phyloP scores from a whole-genome alignment of 495 filamentous ascomycete species.

The Penicillium odoratum region DNA sequence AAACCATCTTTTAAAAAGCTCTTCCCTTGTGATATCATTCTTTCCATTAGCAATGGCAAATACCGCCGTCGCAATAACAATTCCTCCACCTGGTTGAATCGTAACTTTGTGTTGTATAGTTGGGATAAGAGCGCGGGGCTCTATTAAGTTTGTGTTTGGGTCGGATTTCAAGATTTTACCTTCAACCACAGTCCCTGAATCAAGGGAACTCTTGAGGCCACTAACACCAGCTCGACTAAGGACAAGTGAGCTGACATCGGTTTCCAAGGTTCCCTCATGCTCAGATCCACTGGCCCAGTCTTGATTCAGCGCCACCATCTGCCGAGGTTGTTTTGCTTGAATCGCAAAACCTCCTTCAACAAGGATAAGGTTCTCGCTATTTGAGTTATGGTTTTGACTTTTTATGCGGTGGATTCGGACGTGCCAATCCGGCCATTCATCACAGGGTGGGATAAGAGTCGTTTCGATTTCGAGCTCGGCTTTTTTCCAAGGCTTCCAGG shows the following conservation, averaged over 20 bases:
- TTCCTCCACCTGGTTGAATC: background rate
- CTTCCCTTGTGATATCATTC: background rate
- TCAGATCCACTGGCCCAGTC: background rate
- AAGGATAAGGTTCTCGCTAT: background rate
- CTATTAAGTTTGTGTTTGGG: slow-evolving; percentile 21
- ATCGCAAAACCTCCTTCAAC: slow-evolving; percentile 24
- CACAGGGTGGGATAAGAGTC: slow-evolving; percentile 9
- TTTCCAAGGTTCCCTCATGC: slow-evolving; percentile 1
- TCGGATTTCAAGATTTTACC: slow-evolving; percentile 12
- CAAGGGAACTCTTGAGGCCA: slow-evolving; percentile 9
- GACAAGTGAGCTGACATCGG: slow-evolving; percentile 6
- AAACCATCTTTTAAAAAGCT: background rate
- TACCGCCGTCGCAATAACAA: background rate
- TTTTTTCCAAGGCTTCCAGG: slow-evolving; percentile 18
- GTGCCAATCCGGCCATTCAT: slow-evolving; percentile 19
- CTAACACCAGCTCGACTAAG: slow-evolving; percentile 8
- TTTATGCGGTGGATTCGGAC: slow-evolving; percentile 12
- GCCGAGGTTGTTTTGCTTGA: slow-evolving; percentile 5
- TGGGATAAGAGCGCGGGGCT: slow-evolving; percentile 7
- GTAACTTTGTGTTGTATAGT: background rate
- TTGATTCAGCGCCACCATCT: background rate
- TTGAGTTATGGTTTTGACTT: background rate
- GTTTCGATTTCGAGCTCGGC: slow-evolving; percentile 13
- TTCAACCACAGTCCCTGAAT: no score
- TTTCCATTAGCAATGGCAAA: background rate